Percentiles rank a stretch among this genome's conserved stretches.
phyloP scores from a whole-genome alignment of 2,329 filamentous ascomycete genomes.

The Emergomyces pasteurianus region DNA sequence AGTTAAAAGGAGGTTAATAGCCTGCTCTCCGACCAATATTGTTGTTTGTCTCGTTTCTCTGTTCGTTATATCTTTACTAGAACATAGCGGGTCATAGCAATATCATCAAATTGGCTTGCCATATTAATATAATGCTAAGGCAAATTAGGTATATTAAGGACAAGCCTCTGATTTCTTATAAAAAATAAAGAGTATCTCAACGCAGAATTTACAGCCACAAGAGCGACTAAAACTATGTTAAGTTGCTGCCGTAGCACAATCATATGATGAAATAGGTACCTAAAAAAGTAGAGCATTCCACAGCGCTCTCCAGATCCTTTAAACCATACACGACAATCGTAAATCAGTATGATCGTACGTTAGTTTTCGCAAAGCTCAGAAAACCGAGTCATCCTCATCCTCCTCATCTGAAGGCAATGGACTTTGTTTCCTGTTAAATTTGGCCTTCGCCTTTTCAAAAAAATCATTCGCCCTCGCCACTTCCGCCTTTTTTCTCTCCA shows the following conservation, averaged over 20 bases:
- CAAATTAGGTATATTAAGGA: no score
- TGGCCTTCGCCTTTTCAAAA: conserved; percentile 3
- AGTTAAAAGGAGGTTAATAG: no score
- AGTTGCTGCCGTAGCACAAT: background rate
- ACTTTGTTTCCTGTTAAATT: background rate
- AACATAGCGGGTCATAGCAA: no score
- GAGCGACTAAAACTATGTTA: background rate
- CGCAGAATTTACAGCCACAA: background rate
- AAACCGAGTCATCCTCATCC: background rate
- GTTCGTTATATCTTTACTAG: background rate
- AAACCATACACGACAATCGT: background rate
- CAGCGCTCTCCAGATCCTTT: background rate
- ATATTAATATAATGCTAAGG: background rate
- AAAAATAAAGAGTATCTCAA: background rate
- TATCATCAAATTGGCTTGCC: background rate
- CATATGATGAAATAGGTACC: background rate
- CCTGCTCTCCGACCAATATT: no score
- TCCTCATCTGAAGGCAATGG: background rate
- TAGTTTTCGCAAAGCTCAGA: background rate
- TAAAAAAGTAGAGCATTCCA: background rate
- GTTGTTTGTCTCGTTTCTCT: background rate
- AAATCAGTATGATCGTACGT: background rate
- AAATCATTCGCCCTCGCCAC: conserved; percentile 4
- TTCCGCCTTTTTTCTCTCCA: conserved; percentile 3
- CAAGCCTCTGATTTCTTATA: no score